A percentile compares a stretch with the other conserved stretches of the same genome.
Conservation (phyloP, 495 filamentous ascomycete genomes). For the Penicillium canariense region DNA sequence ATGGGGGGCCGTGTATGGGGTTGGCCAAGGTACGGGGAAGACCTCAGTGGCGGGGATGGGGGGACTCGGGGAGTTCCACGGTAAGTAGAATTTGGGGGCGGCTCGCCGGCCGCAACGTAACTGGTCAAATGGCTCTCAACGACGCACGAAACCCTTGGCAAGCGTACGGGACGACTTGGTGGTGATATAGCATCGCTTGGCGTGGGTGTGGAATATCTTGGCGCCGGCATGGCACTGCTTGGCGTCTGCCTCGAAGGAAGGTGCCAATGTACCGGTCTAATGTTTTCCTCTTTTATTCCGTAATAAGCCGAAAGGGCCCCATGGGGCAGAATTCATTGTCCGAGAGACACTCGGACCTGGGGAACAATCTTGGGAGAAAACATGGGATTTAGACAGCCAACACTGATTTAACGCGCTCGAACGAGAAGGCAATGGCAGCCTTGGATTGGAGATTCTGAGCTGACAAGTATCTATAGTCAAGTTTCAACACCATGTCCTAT, state of each 20-base stretch:
- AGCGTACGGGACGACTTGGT: conserved; percentile 1
- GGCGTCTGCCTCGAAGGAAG: conserved; percentile 6
- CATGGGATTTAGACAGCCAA: neutral
- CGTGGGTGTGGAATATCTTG: conserved; percentile 15
- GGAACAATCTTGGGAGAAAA: neutral
- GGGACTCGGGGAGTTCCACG: conserved; percentile 4
- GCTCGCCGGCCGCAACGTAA: conserved; percentile 7
- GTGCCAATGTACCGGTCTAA: neutral
- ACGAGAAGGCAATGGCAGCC: neutral
- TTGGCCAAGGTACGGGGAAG: conserved; percentile 26
- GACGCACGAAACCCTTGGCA: conserved; percentile 2
- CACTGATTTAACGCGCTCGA: neutral
- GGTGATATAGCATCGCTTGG: conserved; percentile 17
- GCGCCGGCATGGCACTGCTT: conserved; percentile 6
- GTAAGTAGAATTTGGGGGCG: conserved; percentile 15
- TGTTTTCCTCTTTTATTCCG: neutral
- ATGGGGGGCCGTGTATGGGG: conserved; percentile 6
- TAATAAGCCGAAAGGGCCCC: neutral
- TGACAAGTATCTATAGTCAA: neutral
- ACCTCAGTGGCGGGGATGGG: conserved; percentile 19
- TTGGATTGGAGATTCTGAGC: neutral
- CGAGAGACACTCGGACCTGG: neutral
- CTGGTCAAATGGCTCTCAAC: conserved; percentile 8
- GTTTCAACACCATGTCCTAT: neutral
- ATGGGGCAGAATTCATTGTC: neutral